These are phyloP conservation scores for Aspergillus sp. DNA, from an alignment of 2,329 filamentous ascomycete genomes.

Conservation along the genomic window DNA sequence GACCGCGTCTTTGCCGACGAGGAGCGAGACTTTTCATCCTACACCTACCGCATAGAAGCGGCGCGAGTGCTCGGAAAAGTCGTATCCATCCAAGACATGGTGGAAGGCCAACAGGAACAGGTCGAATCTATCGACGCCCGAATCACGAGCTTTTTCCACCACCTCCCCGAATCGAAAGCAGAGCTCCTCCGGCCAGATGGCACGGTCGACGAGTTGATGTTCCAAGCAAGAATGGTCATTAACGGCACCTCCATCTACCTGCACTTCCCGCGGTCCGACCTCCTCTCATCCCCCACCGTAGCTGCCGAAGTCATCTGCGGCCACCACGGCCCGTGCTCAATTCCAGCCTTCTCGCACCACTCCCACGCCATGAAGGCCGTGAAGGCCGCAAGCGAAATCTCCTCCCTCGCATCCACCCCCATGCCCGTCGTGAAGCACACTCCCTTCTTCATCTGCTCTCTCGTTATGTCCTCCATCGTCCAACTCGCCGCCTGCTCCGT, in stretches of 20 bases:
- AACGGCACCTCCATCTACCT: conserved; percentile 69
- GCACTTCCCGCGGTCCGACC: conserved; percentile 77
- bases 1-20: conserved; percentile 74
- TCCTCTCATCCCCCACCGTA: conserved; percentile 59
- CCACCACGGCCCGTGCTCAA: conserved; percentile 42
- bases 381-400: conserved; percentile 76
- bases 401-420: conserved; percentile 68
- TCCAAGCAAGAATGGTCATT: conserved; percentile 84
- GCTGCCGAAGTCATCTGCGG: conserved; percentile 54
- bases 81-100: conserved; percentile 53
- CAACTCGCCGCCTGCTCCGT: conserved; percentile 78
- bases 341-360: conserved; percentile 47
- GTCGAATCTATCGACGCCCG: conserved; percentile 63
- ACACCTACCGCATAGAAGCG: conserved; percentile 81
- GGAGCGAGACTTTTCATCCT: conserved; percentile 74
- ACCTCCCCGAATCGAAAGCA: conserved; percentile 73
- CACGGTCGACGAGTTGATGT: conserved; percentile 84
- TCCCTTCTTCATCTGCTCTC: conserved; percentile 81
- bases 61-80: conserved; percentile 78
- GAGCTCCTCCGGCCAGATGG: conserved; percentile 72
- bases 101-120: conserved; percentile 54
- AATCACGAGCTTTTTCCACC: conserved; percentile 76
- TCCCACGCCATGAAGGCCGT: conserved; percentile 79
- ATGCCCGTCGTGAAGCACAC: conserved; percentile 71
- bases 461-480: conserved; percentile 78